A percentile compares a stretch with the other conserved stretches of the same genome.
Evolutionary conservation across 352 stramenopile genomes (phyloP).

Genomic region (Pythium monospermum): DNA sequence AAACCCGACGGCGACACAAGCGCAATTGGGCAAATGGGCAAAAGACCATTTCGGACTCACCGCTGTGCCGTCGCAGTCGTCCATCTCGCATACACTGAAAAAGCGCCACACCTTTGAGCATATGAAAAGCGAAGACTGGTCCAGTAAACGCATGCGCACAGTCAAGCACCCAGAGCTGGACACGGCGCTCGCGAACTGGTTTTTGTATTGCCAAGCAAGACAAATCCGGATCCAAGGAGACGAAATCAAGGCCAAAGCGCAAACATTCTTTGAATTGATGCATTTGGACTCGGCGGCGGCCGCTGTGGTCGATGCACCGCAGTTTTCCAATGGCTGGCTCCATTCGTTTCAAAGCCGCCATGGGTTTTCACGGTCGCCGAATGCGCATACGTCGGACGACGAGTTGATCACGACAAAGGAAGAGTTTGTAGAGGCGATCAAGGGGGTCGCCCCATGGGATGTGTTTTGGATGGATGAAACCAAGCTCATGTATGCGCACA

Average conservation of each 20-base stretch:
- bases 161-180: slow-evolving; percentile 78
- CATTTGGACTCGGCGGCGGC: slow-evolving; percentile 24
- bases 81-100: slow-evolving; percentile 82
- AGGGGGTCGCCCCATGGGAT: slow-evolving; percentile 45
- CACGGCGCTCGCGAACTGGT: slow-evolving; percentile 76
- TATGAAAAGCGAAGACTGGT: slow-evolving; percentile 67
- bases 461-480: slow-evolving; percentile 79
- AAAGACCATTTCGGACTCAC: slow-evolving; percentile 59
- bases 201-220: slow-evolving; percentile 61
- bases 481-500: slow-evolving; percentile 39
- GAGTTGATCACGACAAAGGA: slow-evolving; percentile 40
- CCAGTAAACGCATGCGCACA: slow-evolving; percentile 68
- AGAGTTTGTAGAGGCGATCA: slow-evolving; percentile 40
- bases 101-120: slow-evolving; percentile 62
- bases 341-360: slow-evolving; percentile 78
- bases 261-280: slow-evolving; percentile 63
- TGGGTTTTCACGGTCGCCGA: slow-evolving; percentile 45
- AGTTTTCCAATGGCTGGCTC: slow-evolving; percentile 88
- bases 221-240: slow-evolving; percentile 61
- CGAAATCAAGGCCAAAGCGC: slow-evolving; percentile 69
- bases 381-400: slow-evolving; percentile 21
- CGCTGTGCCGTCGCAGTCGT: slow-evolving; percentile 68
- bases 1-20: slow-evolving; percentile 67
- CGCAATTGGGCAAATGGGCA: slow-evolving; percentile 68
- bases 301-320: slow-evolving; percentile 28